Evolutionary conservation across 768 basidiomycete genomes (phyloP), one percentile per base, ranked within the genome.

Genomic region (Kwoniella botswanensis): DNA sequence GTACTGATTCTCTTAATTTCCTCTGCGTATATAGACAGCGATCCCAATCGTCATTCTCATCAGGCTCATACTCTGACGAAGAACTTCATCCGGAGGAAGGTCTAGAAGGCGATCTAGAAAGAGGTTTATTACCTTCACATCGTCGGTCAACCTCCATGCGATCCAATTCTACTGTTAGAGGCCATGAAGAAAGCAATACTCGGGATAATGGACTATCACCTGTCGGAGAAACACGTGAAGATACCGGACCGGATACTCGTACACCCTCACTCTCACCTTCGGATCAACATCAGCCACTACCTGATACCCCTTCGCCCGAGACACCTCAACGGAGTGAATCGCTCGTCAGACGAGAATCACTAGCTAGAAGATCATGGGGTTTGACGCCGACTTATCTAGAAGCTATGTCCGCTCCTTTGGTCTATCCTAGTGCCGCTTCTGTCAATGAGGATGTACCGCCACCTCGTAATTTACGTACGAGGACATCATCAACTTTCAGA

Each of bases 331-430:
- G 54, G 7, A 62, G 61, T 44, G 61, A 61, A 7, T 46, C 56
- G 18, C 26, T 57, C 18, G 18, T 53, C 41, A 44, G 63, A 42
- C 41, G 63, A 9, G 68, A 62, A 15, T 72, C 75, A 2, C 43
- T 68, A 13, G 44, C 56, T 17, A 54, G 73, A 26, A 26, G 79
- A 26, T 73, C 73, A 26, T 78, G 79, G 77, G 79, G 79, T 18
- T 71, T 77, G 52, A 77, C 79, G 5, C 79, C 79, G 1, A 75
- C 79, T 0, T 80, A 80, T 44, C 76, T 80, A 65, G 77, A 78
- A 67, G 79, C 79, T 4, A 79, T 78, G 75, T 78, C 79, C 0
- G 70, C 73, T 42, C 69, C 77, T 12, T 58, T 66, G 46, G 65
- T 53, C n/a, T n/a, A 66, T 22, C 41, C 54, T 2, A 35, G 62